Evolutionary conservation across 2,329 filamentous ascomycete genomes (phyloP).

Genomic region (Ascochyta rabiei): DNA sequence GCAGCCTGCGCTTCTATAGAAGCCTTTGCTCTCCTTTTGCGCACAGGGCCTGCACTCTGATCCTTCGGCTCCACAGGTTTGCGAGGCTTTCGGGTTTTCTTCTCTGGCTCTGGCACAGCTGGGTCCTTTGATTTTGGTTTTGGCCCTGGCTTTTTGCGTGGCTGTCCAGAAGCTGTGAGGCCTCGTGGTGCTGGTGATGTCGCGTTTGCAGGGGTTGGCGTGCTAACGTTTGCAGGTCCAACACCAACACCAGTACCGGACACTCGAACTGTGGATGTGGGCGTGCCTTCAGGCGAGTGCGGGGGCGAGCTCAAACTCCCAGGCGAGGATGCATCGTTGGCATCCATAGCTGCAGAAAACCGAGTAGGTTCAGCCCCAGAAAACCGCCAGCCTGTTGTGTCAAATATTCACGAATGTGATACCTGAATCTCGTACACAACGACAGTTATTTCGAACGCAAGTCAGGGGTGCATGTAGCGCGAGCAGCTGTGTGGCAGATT

Average conservation of each 20-base stretch:
- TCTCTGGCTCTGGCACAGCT: conserved; percentile 47
- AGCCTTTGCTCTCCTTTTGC: conserved; percentile 57
- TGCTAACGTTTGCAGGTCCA: conserved; percentile 34
- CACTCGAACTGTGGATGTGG: conserved; percentile 40
- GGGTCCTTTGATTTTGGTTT: conserved; percentile 50
- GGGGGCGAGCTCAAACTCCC: conserved; percentile 47
- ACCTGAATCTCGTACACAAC: neutral
- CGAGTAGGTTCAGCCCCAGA: conserved; percentile 9
- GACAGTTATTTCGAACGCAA: conserved; percentile 1
- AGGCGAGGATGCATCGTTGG: conserved; percentile 43
- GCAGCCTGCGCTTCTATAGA: conserved; percentile 41
- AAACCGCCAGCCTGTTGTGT: conserved; percentile 1
- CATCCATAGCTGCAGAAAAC: conserved; percentile 39
- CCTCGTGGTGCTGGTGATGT: conserved; percentile 38
- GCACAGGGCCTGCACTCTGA: conserved; percentile 52
- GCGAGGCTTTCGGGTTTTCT: conserved; percentile 53
- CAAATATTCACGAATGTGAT: conserved; percentile 1
- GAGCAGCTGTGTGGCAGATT: conserved; percentile 13
- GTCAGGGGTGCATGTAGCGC: conserved; percentile 10
- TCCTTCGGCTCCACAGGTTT: conserved; percentile 57
- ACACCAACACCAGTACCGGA: conserved; percentile 38
- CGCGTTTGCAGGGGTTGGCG: conserved; percentile 39
- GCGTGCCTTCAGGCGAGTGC: conserved; percentile 46
- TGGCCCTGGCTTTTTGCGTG: conserved; percentile 52
- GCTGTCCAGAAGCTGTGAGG: conserved; percentile 44